Evolutionary conservation across 2,329 filamentous ascomycete species (phyloP).

Genomic region (Massarina eburnea): DNA sequence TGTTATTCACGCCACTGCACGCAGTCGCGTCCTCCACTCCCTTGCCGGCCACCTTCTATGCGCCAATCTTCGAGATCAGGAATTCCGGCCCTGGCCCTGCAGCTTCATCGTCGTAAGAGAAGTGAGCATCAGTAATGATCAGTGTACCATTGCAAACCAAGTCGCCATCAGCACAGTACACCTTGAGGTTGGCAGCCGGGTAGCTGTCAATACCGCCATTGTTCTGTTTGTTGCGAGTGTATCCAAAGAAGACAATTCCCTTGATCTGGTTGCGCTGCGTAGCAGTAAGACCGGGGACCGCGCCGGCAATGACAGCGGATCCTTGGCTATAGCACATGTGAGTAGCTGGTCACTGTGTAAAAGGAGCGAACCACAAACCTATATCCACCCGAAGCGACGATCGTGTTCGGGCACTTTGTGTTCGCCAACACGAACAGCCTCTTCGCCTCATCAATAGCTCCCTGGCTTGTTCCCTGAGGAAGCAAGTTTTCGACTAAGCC

Average conservation of each 20-base stretch:
- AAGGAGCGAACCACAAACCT: conserved; percentile 31
- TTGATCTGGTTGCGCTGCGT: conserved; percentile 34
- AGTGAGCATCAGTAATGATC: conserved; percentile 34
- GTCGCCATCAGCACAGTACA: conserved; percentile 41
- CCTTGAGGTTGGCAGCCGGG: conserved; percentile 33
- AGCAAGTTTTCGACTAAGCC: conserved; percentile 37
- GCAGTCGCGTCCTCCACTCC: no score
- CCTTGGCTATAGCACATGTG: conserved; percentile 35
- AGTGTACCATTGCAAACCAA: conserved; percentile 40
- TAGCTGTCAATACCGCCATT: conserved; percentile 38
- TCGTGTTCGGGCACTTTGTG: conserved; percentile 41
- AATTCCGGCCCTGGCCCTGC: conserved; percentile 28
- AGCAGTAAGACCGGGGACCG: conserved; percentile 30
- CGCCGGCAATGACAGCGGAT: conserved; percentile 41
- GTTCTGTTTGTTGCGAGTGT: conserved; percentile 45
- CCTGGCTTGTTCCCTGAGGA: conserved; percentile 31
- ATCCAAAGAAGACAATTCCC: conserved; percentile 45
- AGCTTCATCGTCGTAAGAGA: conserved; percentile 33
- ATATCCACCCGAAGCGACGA: conserved; percentile 45
- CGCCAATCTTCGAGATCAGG: conserved; percentile 16
- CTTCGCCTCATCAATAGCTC: conserved; percentile 38
- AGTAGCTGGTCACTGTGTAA: background rate
- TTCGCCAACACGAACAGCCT: conserved; percentile 40
- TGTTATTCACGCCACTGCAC: no score
- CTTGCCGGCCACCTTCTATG: background rate